Base-by-base conservation (phyloP, 2,329 filamentous ascomycete genomes). In the Septoria linicola region DNA sequence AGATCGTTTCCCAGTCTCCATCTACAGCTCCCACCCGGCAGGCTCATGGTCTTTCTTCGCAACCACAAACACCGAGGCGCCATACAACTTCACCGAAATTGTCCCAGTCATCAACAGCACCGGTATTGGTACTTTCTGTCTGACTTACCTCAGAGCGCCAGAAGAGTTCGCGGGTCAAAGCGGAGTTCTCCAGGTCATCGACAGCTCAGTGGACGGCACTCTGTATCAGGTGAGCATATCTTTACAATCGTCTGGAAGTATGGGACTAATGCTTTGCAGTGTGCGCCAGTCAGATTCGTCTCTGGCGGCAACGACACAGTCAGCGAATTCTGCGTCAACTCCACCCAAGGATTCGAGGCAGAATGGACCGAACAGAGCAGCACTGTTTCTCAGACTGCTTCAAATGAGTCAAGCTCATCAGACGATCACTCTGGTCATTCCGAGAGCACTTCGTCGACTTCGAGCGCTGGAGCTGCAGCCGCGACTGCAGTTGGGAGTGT, bases 231-330 rank as follows among this genome's bases (percentile, higher is more conserved):
- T 66, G 56, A 37, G 59, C 23, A 27, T 10, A 10, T 5, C 23
- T n/a, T n/a, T n/a, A n/a, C n/a, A n/a, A n/a, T n/a, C n/a, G n/a
- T n/a, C n/a, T n/a, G n/a, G n/a, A n/a, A n/a, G n/a, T 21, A 48
- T 30, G 19, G 19, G 11, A 13, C 20, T 19, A 14, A 16, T 6
- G 3, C 23, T 8, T 35, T 21, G 8, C 35, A 67, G 64, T 67
- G 65, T 42, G 64, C 64, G 8, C 61, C 65, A 7, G 64, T 67
- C 36, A 61, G 59, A 41, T 67, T 66, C 41, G 60, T 62, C 31
- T 44, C 55, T 2, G 65, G 65, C n/a, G 52, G 57, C 42, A 67
- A 66, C 59, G 37, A 32, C 41, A 67, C 65, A 2, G 32, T 59
- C 25, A 63, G 62, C 6, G 35, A 45, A 16, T 45, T 53, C 21